These are phyloP conservation scores for Blastobotrys malaysiensis DNA, from an alignment of 1,139 yeast species.

Conservation along the genomic window DNA sequence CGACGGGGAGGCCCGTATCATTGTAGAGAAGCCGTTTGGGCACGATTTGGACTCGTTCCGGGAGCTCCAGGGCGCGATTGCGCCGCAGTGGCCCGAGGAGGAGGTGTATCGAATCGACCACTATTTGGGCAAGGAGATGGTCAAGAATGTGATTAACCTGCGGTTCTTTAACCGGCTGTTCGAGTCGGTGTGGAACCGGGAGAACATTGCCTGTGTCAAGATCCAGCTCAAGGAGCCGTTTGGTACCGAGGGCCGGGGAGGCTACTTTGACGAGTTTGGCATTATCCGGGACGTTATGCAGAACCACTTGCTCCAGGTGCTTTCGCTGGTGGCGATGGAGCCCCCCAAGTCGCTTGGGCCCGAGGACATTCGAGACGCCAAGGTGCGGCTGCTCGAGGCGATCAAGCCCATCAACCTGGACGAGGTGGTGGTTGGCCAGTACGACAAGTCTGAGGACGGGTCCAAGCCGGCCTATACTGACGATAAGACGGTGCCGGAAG, in stretches of 20 bases:
- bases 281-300: conserved; percentile 98
- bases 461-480: conserved; percentile 84
- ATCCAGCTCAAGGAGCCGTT: conserved; percentile 92
- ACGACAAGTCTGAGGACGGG: conserved; percentile 78
- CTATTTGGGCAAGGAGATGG: conserved; percentile 96
- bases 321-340: conserved; percentile 91
- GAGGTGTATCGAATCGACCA: conserved; percentile 96
- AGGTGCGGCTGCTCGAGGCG: conserved; percentile 85
- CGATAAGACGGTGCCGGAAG: conserved; percentile 81
- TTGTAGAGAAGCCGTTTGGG: conserved; percentile 97
- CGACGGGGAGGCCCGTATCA: conserved; percentile 58
- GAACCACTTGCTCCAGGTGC: conserved; percentile 89
- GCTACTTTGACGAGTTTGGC: conserved; percentile 92
- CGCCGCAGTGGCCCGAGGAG: conserved; percentile 85
- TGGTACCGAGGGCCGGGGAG: conserved; percentile 99
- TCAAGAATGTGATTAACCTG: conserved; percentile 80
- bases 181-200: conserved; percentile 80
- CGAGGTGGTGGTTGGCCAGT: conserved; percentile 83
- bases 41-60: conserved; percentile 77
- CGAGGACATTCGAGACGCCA: conserved; percentile 92
- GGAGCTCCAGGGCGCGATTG: conserved; percentile 65
- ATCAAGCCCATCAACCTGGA: conserved; percentile 60
- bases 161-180: conserved; percentile 87
- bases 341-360: conserved; percentile 87
- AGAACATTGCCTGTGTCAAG: conserved; percentile 73